Base-by-base conservation (phyloP, 176 grass and related monocot genomes). In the Eragrostis curvula region DNA sequence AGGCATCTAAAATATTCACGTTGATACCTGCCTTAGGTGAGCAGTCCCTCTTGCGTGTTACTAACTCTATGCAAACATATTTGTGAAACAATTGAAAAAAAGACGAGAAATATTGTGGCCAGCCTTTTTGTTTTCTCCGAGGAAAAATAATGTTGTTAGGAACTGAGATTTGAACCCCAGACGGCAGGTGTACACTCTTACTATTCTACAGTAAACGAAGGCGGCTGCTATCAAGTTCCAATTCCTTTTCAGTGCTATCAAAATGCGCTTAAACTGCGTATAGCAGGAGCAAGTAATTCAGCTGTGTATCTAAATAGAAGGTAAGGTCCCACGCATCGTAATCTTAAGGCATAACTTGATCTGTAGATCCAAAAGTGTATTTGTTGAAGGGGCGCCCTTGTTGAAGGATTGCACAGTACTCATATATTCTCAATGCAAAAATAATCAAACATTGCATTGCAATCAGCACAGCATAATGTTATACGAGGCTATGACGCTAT, bases 341-440 rank as follows among this genome's bases (percentile, higher is more conserved):
- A 70, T 76, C 12, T 75, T 67, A 8, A 36, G 24, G 61, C 56
- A 59, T 59, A 59, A 59, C n/a, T 2, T 74, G 41, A 11, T 78
- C 25, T 57, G 48, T 67, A 24, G 46, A 30, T 68, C 66, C 51
- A 69, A 27, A 23, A 64, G 81, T 69, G 18, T 67, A 75, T 9
- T 73, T 70, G 32, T 32, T 42, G 55, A 79, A 59, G 74, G 44
- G n/a, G n/a, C n/a, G n/a, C n/a, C n/a, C n/a, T 73, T 70, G 32
- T 32, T 42, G 55, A 79, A 59, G 74, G 44, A 25, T 85, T 42
- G 8, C 5, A 48, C 36, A 30, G 25, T 78, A 3, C 47, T 39
- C 41, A 79, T 4, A 20, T 49, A 67, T 32, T n/a, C 24, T 40
- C 4, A 88, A 13, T 16, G 52, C 7, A 85, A 25, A 75, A 64